Evolutionary conservation across 75 land plant species (phyloP).

Genomic region (Cryptomeria japonica): DNA sequence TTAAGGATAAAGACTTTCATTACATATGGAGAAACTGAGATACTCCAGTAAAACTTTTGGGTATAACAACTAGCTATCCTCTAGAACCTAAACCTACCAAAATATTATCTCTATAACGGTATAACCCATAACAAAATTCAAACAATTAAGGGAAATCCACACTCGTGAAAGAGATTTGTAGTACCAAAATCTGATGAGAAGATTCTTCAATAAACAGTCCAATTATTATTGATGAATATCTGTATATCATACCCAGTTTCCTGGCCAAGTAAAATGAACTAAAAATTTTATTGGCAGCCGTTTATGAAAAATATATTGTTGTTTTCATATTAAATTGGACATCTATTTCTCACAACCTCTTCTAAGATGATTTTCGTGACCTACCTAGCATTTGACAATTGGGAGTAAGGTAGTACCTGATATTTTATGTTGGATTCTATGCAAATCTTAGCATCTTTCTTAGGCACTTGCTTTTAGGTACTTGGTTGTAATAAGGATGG

Average conservation of each 20-base stretch:
- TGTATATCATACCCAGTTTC: too few species aligned
- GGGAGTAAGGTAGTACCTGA: neutral
- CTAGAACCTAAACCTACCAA: neutral
- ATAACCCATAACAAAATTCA: neutral
- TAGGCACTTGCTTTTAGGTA: neutral
- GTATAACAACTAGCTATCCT: neutral
- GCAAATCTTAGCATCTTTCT: neutral
- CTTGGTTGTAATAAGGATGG: neutral
- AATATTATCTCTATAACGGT: neutral
- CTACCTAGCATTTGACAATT: neutral
- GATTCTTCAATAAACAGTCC: neutral
- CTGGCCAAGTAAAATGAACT: too few species aligned
- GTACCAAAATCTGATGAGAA: neutral
- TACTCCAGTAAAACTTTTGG: neutral
- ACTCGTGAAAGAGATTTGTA: too few species aligned
- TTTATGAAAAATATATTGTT: neutral
- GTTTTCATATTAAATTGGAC: neutral
- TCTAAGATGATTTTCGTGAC: neutral
- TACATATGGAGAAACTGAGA: neutral
- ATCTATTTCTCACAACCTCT: neutral
- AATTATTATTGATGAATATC: neutral
- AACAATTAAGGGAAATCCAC: neutral
- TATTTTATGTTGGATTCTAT: neutral
- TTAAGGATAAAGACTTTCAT: neutral
- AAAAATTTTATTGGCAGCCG: too few species aligned